These are phyloP conservation scores for Cyberlindnera japonica DNA, from an alignment of 805 yeast genomes.

Conservation along the genomic window DNA sequence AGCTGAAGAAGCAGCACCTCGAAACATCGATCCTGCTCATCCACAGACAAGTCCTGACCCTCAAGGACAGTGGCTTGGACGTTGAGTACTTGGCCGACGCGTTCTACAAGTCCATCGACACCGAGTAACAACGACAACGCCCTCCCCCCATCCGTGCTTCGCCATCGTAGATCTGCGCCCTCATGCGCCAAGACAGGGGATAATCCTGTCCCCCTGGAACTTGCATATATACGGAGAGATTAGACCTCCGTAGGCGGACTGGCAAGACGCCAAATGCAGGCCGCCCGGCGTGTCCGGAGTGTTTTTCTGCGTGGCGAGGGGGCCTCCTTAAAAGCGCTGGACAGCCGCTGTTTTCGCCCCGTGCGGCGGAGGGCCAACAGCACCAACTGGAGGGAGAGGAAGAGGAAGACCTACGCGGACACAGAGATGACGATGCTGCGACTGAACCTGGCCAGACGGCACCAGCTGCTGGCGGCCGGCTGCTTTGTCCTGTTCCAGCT, in stretches of 20 bases:
- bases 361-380: no score
- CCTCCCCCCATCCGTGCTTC: no score
- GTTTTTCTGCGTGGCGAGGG: no score
- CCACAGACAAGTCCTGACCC: slow-evolving; percentile 53
- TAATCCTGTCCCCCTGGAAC: not conserved
- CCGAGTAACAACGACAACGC: no score
- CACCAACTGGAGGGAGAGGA: no score
- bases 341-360: no score
- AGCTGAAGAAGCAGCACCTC: slow-evolving; percentile 48
- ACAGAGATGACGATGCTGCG: not conserved
- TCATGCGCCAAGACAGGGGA: not conserved
- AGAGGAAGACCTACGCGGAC: not conserved
- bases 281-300: no score
- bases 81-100: slow-evolving; percentile 40
- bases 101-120: slow-evolving; percentile 23
- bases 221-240: no score
- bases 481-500: slow-evolving; percentile 10
- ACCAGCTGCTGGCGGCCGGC: slow-evolving; percentile 2
- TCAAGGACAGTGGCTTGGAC: slow-evolving; percentile 66
- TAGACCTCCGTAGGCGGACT: no score
- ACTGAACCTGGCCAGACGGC: not conserved
- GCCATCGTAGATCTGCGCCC: no score
- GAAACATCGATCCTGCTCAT: slow-evolving; percentile 52
- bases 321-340: no score
- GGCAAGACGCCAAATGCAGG: no score